Percentiles rank a stretch among this genome's conserved stretches.
Evolutionary conservation across 305 asterid species (phyloP).

Genomic region (Rubia balearica): DNA sequence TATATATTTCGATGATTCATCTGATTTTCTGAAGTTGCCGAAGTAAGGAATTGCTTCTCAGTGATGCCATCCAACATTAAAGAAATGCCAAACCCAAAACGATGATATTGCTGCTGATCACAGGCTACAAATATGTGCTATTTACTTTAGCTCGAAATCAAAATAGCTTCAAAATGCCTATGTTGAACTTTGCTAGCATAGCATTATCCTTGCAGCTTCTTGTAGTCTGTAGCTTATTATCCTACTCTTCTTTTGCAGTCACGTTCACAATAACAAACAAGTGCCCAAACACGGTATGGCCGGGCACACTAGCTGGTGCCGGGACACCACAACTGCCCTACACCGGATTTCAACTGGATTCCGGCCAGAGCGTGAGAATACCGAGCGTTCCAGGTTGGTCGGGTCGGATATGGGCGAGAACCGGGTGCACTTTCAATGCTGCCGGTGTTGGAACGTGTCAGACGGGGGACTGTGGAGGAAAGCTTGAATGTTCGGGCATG

Average conservation of each 20-base stretch:
- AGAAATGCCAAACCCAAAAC: constrained; percentile 65
- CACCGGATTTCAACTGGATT: constrained; percentile 61
- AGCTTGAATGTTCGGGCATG: constrained; percentile 59
- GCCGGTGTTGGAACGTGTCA: constrained; percentile 61
- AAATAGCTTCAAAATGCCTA: constrained; percentile 10
- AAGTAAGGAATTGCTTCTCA: constrained; percentile 57
- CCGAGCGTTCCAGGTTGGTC: constrained; percentile 66
- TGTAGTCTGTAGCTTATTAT: constrained; percentile 13
- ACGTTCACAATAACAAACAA: constrained; percentile 50
- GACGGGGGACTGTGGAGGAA: constrained; percentile 81
- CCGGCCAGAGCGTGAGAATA: constrained; percentile 46
- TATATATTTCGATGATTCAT: background rate
- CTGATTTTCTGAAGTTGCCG: constrained; percentile 21
- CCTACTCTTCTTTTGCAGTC: constrained; percentile 29
- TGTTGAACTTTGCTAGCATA: constrained; percentile 13
- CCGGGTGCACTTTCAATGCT: constrained; percentile 64
- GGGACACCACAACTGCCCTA: constrained; percentile 59
- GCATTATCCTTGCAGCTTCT: constrained; percentile 19
- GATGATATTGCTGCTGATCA: constrained; percentile 41
- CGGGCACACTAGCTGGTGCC: constrained; percentile 68
- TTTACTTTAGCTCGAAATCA: too few relatives aligned
- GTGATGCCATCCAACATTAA: constrained; percentile 39
- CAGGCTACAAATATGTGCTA: constrained; percentile 23
- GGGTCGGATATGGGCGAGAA: constrained; percentile 80
- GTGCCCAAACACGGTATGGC: constrained; percentile 76